Evolutionary conservation across 805 yeast species (phyloP), one percentile per base, ranked within the genome.

Genomic region (Yarrowia keelungensis): DNA sequence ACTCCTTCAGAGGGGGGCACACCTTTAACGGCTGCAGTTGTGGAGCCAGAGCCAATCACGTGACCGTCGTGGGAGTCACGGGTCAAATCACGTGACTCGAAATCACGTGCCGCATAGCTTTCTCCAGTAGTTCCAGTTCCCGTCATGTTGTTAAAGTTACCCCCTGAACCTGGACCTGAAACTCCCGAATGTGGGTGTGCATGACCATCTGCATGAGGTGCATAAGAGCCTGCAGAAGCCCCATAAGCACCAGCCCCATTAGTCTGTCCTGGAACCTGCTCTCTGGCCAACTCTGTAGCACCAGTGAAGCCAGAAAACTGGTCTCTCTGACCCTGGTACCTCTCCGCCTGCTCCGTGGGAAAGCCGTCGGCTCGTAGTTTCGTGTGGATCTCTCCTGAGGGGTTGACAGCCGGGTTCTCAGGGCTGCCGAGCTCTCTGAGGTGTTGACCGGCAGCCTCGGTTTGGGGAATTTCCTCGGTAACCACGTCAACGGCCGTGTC

Each of bases 1-100:
- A 42, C 50, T 0, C 50, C 50, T 7, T 58, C n/a, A 7, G 51
- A 16, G 11, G 65, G 65, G 12, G 65, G 42, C 26, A 58, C 50
- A 2, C 64, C 64, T 32, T 58, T 58, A 50, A 43, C 65, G 2
- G 51, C 65, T 1, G 50, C 65, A 4, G 65, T 45, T 9, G 62
- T 54, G 0, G 61, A 39, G n/a, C 58, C 58, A 1, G 62, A 56
- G 15, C 62, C 62, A n/a, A 56, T 32, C 11, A 56, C 19, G 42
- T 11, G 19, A 19, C 19, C 19, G 1, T 19, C n/a, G n/a, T n/a
- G n/a, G n/a, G n/a, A n/a, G n/a, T n/a, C 19, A 19, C 19, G 19
- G 19, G 19, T 2, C 32, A 26, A 26, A 26, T 26, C 32, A 26
- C 32, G 32, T 26, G 32, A 5, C 7, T 5, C 32, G 7, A 26